These are phyloP conservation scores for Diplogelasinospora grovesii DNA, from an alignment of 495 filamentous ascomycete species.

Conservation along the genomic window DNA sequence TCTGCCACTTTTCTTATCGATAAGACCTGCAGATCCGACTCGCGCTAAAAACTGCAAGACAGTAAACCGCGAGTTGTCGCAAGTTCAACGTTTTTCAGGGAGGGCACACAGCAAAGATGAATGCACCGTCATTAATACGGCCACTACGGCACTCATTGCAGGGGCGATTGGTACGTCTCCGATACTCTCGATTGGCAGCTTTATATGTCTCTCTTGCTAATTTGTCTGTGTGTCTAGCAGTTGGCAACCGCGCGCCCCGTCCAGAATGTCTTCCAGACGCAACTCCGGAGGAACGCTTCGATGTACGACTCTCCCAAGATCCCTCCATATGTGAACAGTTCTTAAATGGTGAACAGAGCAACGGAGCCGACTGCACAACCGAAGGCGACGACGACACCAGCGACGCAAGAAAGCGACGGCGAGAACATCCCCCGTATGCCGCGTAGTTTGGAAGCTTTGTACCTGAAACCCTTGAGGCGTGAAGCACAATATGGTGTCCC, in stretches of 20 bases:
- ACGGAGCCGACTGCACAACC: neutral
- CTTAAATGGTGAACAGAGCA: neutral
- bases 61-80: conserved; percentile 4
- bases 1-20: conserved; percentile 33
- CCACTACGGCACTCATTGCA: conserved; percentile 24
- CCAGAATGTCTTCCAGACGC: conserved; percentile 15
- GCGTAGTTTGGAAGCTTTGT: conserved; percentile 59
- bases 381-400: neutral
- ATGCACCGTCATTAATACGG: conserved; percentile 27
- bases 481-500: conserved; percentile 66
- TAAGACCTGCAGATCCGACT: conserved; percentile 18
- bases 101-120: conserved; percentile 25
- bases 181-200: too few species aligned
- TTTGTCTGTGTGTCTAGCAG: too few species aligned
- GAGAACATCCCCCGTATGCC: conserved; percentile 21
- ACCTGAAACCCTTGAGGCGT: conserved; percentile 77
- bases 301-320: conserved; percentile 14
- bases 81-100: conserved; percentile 12
- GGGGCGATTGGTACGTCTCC: conserved; percentile 23
- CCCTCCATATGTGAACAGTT: neutral
- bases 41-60: conserved; percentile 13
- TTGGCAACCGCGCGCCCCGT: conserved; percentile 12
- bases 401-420: neutral
- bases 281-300: conserved; percentile 22
- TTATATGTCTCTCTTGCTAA: too few species aligned